Percentiles rank a stretch among this genome's conserved stretches.
phyloP scores from a whole-genome alignment of 2,329 filamentous ascomycete species.

The Xylariales sp. region DNA sequence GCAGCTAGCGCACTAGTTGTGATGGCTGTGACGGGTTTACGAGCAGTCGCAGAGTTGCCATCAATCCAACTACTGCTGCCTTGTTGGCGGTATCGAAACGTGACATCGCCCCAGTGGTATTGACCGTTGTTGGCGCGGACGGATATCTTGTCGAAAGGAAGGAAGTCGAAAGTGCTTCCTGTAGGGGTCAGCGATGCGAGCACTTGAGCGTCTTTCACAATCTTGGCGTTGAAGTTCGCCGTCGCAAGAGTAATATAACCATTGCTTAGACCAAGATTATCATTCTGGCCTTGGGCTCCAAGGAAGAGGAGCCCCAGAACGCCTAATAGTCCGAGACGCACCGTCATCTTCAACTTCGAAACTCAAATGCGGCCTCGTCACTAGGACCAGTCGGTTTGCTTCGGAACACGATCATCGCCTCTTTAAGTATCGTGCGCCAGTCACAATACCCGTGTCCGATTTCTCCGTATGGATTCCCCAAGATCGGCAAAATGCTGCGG shows the following conservation, averaged over 20 bases:
- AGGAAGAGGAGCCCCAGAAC: slow-evolving; percentile 37
- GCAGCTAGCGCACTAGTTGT: slow-evolving; percentile 50
- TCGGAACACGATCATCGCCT: slow-evolving; percentile 2
- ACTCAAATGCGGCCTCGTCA: slow-evolving; percentile 6
- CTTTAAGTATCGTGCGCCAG: slow-evolving; percentile 23
- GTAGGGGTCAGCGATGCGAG: slow-evolving; percentile 60
- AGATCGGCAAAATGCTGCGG: slow-evolving; percentile 29
- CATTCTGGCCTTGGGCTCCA: slow-evolving; percentile 42
- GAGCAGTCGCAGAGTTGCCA: slow-evolving; percentile 58
- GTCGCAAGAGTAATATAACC: slow-evolving; percentile 56
- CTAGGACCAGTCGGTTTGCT: neutral
- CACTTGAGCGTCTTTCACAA: slow-evolving; percentile 60
- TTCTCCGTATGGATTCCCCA: slow-evolving; percentile 25
- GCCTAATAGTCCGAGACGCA: slow-evolving; percentile 19
- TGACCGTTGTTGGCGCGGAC: slow-evolving; percentile 62
- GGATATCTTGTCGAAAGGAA: slow-evolving; percentile 63
- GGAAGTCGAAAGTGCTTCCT: slow-evolving; percentile 62
- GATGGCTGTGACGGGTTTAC: slow-evolving; percentile 52
- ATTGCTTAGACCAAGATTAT: slow-evolving; percentile 54
- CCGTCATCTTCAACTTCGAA: slow-evolving; percentile 25
- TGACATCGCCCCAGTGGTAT: slow-evolving; percentile 70
- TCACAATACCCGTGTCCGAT: neutral
- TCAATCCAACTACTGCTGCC: slow-evolving; percentile 57
- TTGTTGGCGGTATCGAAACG: slow-evolving; percentile 62
- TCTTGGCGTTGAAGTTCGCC: slow-evolving; percentile 55